Conservation (phyloP, 116 monocot genomes). For the Trichopus zeylanicus region DNA sequence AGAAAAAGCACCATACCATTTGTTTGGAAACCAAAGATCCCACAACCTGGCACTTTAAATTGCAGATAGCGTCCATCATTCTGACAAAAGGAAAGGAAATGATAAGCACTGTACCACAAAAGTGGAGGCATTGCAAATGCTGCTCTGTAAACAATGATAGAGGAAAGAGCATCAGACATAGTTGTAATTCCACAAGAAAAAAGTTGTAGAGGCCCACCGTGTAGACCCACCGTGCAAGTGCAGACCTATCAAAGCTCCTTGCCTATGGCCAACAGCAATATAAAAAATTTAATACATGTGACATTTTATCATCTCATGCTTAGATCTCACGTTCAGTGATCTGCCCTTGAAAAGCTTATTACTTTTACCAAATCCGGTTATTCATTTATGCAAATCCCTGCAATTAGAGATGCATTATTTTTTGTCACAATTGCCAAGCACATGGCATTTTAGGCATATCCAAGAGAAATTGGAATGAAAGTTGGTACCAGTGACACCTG, state of each 20-base stretch:
- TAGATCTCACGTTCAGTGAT: not conserved
- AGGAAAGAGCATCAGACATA: not conserved
- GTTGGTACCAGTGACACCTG: not conserved
- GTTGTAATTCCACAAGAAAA: not conserved
- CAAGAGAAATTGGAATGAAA: not conserved
- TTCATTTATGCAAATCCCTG: not conserved
- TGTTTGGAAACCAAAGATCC: not conserved
- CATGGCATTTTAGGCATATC: not conserved
- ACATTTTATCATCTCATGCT: constrained; percentile 2
- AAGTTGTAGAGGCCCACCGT: not conserved
- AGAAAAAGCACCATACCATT: not conserved
- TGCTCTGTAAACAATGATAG: not conserved
- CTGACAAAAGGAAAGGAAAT: not conserved
- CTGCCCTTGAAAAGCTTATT: not conserved
- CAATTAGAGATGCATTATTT: not conserved
- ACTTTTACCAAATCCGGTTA: not conserved
- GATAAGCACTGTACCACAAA: not conserved
- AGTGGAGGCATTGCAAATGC: not conserved
- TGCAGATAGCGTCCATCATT: not conserved
- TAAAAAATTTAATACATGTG: constrained; percentile 4
- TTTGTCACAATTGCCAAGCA: not conserved
- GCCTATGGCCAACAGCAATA: not conserved
- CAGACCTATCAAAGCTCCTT: not conserved
- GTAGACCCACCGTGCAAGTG: not conserved
- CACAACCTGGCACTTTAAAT: not conserved